phyloP scores from a whole-genome alignment of 1,284 basidiomycete genomes.

The Trichosporon inkin region DNA sequence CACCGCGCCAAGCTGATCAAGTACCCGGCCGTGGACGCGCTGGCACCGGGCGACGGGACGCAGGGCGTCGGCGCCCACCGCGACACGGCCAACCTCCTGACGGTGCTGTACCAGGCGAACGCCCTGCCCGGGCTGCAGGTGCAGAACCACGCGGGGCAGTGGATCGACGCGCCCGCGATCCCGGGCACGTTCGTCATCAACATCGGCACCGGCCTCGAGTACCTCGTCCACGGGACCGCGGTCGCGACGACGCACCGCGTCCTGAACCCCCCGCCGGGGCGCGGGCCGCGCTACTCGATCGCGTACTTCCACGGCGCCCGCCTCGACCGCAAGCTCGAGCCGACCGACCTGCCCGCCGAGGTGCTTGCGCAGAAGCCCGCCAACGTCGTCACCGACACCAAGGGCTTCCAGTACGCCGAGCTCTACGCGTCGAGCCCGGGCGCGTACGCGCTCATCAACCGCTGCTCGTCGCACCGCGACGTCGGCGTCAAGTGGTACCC shows the following conservation, averaged over 20 bases:
- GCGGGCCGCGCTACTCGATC: constrained; percentile 69
- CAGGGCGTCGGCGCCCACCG: constrained; percentile 25
- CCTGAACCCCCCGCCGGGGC: constrained; percentile 61
- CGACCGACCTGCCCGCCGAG: constrained; percentile 11
- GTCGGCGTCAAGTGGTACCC: constrained; percentile 22
- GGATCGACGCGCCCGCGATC: constrained; percentile 63
- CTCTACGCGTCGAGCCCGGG: constrained; percentile 21
- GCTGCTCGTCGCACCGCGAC: constrained; percentile 20
- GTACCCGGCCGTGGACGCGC: constrained; percentile 22
- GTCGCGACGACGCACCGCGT: constrained; percentile 80
- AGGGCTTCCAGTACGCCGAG: constrained; percentile 23
- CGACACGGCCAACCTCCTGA: constrained; percentile 52
- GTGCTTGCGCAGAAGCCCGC: constrained; percentile 19
- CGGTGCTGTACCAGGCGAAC: constrained; percentile 62
- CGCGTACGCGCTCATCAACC: constrained; percentile 19
- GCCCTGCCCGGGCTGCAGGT: constrained; percentile 59
- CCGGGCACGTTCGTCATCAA: constrained; percentile 67
- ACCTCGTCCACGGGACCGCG: constrained; percentile 85
- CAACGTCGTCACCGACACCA: constrained; percentile 21
- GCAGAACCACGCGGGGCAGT: constrained; percentile 61
- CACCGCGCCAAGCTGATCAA: constrained; percentile 27
- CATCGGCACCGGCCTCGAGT: constrained; percentile 79
- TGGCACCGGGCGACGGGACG: constrained; percentile 16
- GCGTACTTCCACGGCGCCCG: constrained; percentile 55
- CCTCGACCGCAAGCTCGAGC: constrained; percentile 19